Evolutionary conservation across 2,329 filamentous ascomycete genomes (phyloP).

Genomic region (Elsinoe perseae): DNA sequence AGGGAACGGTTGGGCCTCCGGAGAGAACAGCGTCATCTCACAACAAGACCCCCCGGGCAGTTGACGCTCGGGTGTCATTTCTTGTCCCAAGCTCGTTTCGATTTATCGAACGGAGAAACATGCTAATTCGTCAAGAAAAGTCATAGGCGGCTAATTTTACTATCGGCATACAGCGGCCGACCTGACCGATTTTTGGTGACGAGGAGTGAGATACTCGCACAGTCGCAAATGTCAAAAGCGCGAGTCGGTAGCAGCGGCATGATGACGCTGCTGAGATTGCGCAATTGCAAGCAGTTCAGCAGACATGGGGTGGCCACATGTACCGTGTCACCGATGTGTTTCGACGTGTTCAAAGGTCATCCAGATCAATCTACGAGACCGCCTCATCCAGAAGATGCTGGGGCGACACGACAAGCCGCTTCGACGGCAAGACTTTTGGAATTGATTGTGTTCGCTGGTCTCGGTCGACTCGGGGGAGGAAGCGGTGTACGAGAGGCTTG

Average conservation of each 20-base stretch:
- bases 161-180: constrained; percentile 1
- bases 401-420: constrained; percentile 3
- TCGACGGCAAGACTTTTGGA: neutral
- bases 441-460: neutral
- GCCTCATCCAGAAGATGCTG: neutral
- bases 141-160: neutral
- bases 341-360: neutral
- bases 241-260: constrained; percentile 11
- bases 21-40: constrained; percentile 10
- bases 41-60: neutral
- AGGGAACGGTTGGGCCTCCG: constrained; percentile 3
- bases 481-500: constrained; percentile 11
- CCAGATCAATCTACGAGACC: neutral
- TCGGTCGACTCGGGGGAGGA: constrained; percentile 1
- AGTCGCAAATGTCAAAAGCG: neutral
- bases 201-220: neutral
- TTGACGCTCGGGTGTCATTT: neutral
- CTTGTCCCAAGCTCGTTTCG: neutral
- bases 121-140: neutral
- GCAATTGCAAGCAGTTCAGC: neutral
- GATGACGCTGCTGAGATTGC: constrained; percentile 7
- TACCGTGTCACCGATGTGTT: neutral
- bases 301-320: neutral
- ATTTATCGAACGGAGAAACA: constrained; percentile 13
- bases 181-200: neutral